These are phyloP conservation scores for Draba incana DNA, from an alignment of 345 rosid species.

Conservation along the genomic window DNA sequence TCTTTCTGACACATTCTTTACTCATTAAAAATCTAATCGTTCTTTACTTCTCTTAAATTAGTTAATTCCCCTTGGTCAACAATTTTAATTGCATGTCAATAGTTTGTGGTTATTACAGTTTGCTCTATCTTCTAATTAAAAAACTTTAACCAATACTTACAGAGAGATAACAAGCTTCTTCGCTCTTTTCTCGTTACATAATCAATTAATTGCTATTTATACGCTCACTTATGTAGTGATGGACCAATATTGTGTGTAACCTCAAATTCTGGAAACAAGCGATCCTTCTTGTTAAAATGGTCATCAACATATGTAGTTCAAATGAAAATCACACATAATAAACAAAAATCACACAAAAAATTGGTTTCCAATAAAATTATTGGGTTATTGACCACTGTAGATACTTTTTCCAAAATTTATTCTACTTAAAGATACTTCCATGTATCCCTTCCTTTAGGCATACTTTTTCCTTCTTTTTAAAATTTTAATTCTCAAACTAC, in stretches of 20 bases:
- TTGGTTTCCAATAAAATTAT: too few species aligned
- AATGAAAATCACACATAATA: too few species aligned
- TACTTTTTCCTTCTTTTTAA: too few species aligned
- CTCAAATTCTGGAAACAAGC: too few species aligned
- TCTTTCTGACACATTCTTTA: conserved; percentile 32
- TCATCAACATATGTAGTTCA: too few species aligned
- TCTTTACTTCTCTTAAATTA: not conserved
- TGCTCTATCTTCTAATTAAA: not conserved
- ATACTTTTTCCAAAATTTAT: too few species aligned
- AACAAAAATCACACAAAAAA: too few species aligned
- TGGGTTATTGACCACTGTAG: too few species aligned
- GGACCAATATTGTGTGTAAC: not conserved
- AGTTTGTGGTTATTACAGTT: not conserved
- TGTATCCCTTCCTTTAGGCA: too few species aligned
- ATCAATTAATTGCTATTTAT: not conserved
- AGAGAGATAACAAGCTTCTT: not conserved
- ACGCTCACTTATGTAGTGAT: conserved; percentile 1
- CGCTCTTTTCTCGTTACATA: not conserved
- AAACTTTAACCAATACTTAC: not conserved
- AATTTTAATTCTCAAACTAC: too few species aligned
- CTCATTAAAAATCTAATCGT: conserved; percentile 9
- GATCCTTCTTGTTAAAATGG: too few species aligned
- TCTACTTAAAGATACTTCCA: too few species aligned
- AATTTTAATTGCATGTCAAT: conserved; percentile 14
- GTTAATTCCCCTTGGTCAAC: conserved; percentile 20